Evolutionary conservation across 2,329 filamentous ascomycete genomes (phyloP).

Genomic region (Fusarium acutatum): DNA sequence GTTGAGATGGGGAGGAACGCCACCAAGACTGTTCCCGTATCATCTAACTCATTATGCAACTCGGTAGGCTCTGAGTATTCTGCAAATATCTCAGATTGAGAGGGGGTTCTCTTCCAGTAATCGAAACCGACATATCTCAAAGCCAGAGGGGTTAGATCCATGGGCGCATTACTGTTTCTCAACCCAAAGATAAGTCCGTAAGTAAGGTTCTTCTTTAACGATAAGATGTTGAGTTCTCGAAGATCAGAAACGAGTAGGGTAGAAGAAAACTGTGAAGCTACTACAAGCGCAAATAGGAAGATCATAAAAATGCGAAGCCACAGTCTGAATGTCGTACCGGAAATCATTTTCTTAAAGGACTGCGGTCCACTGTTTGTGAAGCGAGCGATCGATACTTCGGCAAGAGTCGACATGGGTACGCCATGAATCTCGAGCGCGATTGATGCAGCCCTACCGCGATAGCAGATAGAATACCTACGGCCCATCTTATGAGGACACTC

Average conservation of each 20-base stretch:
- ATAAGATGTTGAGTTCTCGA: not conserved
- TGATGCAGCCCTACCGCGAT: not conserved
- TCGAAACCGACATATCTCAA: no score
- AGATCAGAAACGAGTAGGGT: not conserved
- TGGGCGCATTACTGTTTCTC: no score
- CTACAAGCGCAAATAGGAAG: not conserved
- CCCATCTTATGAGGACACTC: not conserved
- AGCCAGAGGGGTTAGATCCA: no score
- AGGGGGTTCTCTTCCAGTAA: not conserved
- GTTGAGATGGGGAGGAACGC: not conserved
- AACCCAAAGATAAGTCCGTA: not conserved
- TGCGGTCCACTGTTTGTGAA: not conserved
- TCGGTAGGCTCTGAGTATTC: not conserved
- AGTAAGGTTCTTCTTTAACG: fast-evolving
- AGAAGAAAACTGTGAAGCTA: not conserved
- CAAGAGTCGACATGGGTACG: fast-evolving
- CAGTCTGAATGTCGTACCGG: not conserved
- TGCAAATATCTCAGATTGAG: not conserved
- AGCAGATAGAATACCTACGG: not conserved
- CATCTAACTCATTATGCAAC: not conserved
- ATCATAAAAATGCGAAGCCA: not conserved
- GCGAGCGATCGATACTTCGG: not conserved
- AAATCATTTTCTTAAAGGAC: not conserved
- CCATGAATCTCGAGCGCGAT: not conserved
- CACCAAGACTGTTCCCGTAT: not conserved